Base-by-base conservation (phyloP, 2,329 filamentous ascomycete genomes). In the Diaporthe eres region DNA sequence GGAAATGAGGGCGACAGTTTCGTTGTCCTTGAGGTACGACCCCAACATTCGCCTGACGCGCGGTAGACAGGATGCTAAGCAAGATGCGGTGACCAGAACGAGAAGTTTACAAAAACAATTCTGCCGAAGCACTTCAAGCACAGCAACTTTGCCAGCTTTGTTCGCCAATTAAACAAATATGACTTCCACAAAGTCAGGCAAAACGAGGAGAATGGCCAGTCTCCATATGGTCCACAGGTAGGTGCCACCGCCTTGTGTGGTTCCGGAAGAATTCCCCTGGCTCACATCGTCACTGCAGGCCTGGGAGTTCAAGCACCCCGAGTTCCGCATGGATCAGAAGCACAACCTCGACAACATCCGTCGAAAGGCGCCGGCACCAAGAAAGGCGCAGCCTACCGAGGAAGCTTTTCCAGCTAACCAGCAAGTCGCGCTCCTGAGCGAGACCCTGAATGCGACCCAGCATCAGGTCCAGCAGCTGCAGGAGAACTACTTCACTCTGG, bases 71-170 rank as follows among this genome's bases (percentile, higher is more conserved):
- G 42, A 25, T 51, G n/a, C 57, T 63, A 73, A 79, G 82, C 77
- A 81, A 79, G 75, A 74, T 51, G 28, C 71, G 60, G 63, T 49
- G 65, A 71, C 76, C 83, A 98, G 96, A 98, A 97, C 84, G 96
- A 98, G 84, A 98, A 98, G 84, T 99, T 99, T 82, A 98, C 97
- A 31, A 98, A 98, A 84, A 94, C 94, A 53, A 98, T 99, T 80
- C 91, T 99, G 22, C 97, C 97, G 3, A 98, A 98, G 83, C 95
- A 98, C 82, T 99, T 99, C 89, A 99, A 99, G 85, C 97, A 98
- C 86, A 98, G 95, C 90, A 98, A 98, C 84, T 98, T 98, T 87
- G 96, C 96, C 44, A 98, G 95, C 85, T 98, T 98, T 83, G 96
- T 98, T 75, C 94, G 96, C 67, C 96, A 98, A 84, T 87, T 98